A percentile compares a stretch with the other conserved stretches of the same genome.
These are phyloP conservation scores for Aspergillus proliferans DNA, from an alignment of 2,329 filamentous ascomycete species.

Conservation along the genomic window DNA sequence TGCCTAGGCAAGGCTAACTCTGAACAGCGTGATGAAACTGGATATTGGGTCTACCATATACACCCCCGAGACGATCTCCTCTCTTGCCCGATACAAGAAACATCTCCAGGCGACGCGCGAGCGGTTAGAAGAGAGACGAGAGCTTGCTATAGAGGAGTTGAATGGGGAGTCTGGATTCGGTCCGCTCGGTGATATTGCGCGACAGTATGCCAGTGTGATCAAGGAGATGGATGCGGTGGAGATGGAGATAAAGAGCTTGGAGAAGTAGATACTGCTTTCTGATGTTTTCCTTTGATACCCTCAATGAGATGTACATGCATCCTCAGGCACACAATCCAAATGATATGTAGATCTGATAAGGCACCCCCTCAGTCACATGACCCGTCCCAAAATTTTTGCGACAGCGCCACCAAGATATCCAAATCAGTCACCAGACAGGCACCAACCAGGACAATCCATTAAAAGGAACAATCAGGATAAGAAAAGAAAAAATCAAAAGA, in stretches of 20 bases:
- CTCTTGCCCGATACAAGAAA: conserved; percentile 27
- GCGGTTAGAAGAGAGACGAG: conserved; percentile 25
- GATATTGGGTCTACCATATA: conserved; percentile 33
- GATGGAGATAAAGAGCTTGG: conserved; percentile 24
- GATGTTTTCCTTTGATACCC: conserved; percentile 5
- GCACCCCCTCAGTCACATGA: conserved; percentile 24
- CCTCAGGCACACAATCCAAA: background rate
- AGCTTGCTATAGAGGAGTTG: conserved; percentile 25
- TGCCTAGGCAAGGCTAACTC: background rate
- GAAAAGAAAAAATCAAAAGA: background rate
- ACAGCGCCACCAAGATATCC: conserved; percentile 9
- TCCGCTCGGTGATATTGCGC: conserved; percentile 32
- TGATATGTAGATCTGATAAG: conserved; percentile 2
- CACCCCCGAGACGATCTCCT: conserved; percentile 30
- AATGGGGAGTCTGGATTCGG: conserved; percentile 21
- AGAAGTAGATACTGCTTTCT: conserved; percentile 1
- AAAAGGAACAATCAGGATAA: background rate
- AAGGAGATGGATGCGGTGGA: conserved; percentile 32
- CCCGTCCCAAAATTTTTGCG: conserved; percentile 20
- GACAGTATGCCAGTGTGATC: conserved; percentile 31
- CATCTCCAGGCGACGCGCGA: conserved; percentile 25
- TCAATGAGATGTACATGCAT: background rate
- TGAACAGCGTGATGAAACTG: conserved; percentile 29
- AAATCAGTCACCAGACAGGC: background rate
- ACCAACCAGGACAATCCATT: background rate